These are phyloP conservation scores for Pterothamnion heteromorphum DNA, from an alignment of 31 red algal genomes.

Conservation along the genomic window DNA sequence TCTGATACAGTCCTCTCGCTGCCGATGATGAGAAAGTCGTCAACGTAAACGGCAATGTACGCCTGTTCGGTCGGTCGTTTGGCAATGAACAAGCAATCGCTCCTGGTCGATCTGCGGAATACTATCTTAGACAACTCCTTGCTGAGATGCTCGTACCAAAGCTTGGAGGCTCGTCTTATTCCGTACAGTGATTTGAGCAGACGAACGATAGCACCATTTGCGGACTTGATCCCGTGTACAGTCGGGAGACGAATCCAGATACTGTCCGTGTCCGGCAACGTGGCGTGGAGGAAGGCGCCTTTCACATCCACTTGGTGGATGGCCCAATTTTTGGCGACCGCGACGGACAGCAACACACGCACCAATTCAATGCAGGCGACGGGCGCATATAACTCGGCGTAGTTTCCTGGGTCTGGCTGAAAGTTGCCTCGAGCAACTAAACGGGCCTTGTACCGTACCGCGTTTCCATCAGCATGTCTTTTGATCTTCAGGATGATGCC, in stretches of 20 bases:
- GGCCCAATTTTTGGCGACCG: background rate
- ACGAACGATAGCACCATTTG: background rate
- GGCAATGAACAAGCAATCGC: background rate
- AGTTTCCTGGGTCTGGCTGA: background rate
- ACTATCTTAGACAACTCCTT: background rate
- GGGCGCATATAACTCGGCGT: slow-evolving; percentile 22
- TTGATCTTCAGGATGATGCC: slow-evolving; percentile 39
- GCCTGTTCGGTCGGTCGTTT: background rate
- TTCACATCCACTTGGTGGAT: slow-evolving; percentile 31
- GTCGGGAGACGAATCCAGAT: background rate
- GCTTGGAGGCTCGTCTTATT: slow-evolving; percentile 37
- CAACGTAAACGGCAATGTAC: background rate
- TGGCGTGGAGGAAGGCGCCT: slow-evolving; percentile 35
- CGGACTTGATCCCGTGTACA: background rate
- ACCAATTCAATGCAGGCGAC: slow-evolving; percentile 37
- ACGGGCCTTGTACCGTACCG: background rate
- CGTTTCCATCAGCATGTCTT: background rate
- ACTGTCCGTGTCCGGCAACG: background rate
- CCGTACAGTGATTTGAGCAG: slow-evolving; percentile 42
- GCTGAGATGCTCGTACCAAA: slow-evolving; percentile 46
- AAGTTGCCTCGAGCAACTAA: slow-evolving; percentile 39
- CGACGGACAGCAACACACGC: background rate
- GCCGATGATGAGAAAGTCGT: background rate
- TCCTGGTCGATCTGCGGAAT: background rate
- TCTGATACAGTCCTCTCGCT: background rate